A percentile compares a stretch with the other conserved stretches of the same genome.
These are phyloP conservation scores for Colletotrichum limetticola DNA, from an alignment of 2,329 filamentous ascomycete genomes.

Conservation along the genomic window DNA sequence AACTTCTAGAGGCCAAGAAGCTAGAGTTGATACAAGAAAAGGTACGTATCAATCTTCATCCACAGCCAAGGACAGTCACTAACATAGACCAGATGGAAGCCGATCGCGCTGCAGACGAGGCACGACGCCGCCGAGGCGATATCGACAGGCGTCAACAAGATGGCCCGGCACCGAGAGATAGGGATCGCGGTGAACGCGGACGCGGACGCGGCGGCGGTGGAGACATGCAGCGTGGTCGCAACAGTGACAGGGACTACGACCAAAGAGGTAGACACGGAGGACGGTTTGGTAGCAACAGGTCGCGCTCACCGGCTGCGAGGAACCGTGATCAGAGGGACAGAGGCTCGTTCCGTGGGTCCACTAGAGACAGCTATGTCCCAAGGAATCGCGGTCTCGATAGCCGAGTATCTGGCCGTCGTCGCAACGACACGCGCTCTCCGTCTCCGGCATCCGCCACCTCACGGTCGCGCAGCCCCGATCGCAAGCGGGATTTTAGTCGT, in stretches of 20 bases:
- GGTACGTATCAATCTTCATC: constrained; percentile 58
- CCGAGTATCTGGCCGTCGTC: constrained; percentile 54
- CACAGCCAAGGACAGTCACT: constrained; percentile 4
- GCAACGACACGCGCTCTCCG: constrained; percentile 46
- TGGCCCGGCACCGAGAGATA: constrained; percentile 73
- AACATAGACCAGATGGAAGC: constrained; percentile 74
- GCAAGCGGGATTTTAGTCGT: constrained; percentile 43
- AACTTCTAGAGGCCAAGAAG: constrained; percentile 96
- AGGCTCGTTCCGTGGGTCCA: constrained; percentile 49
- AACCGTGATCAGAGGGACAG: constrained; percentile 55
- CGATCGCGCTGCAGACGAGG: constrained; percentile 82
- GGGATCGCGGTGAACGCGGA: constrained; percentile 66
- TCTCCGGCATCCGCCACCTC: constrained; percentile 43
- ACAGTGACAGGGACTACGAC: constrained; percentile 62
- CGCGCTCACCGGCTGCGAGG: constrained; percentile 59
- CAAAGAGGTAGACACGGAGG: constrained; percentile 55
- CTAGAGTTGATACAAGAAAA: constrained; percentile 94
- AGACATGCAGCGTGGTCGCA: constrained; percentile 65
- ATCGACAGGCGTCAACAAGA: constrained; percentile 78
- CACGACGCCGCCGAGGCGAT: constrained; percentile 76
- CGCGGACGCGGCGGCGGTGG: constrained; percentile 55
- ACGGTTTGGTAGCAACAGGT: constrained; percentile 57
- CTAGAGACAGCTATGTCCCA: constrained; percentile 65
- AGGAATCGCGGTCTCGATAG: constrained; percentile 55
- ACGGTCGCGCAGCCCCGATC: constrained; percentile 44